Evolutionary conservation across 1,284 basidiomycete genomes (phyloP).

Genomic region (Xanthoconium separans): DNA sequence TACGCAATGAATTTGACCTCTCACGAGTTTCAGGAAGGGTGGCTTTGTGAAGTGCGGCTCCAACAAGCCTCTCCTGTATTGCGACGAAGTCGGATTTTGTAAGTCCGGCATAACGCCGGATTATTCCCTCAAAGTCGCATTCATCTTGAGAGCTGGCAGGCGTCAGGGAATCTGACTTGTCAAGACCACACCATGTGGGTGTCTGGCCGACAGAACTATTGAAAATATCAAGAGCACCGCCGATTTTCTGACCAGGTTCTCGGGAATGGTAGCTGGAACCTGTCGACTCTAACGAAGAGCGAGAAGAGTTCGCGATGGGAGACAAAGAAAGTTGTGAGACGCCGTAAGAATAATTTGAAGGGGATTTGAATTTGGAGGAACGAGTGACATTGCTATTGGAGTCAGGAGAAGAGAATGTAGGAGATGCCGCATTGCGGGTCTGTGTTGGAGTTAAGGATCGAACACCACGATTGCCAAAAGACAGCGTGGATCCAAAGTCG

Average conservation of each 20-base stretch:
- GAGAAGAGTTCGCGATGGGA: slow-evolving; percentile 68
- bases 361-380: slow-evolving; percentile 47
- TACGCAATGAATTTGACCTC: slow-evolving; percentile 58
- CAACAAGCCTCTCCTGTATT: slow-evolving; percentile 72
- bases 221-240: slow-evolving; percentile 53
- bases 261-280: slow-evolving; percentile 83
- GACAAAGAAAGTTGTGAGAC: slow-evolving; percentile 60
- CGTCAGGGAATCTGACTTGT: slow-evolving; percentile 46
- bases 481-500: slow-evolving; percentile 50
- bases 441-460: slow-evolving; percentile 69
- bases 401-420: slow-evolving; percentile 40
- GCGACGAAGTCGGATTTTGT: slow-evolving; percentile 64
- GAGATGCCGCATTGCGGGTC: slow-evolving; percentile 52
- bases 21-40: slow-evolving; percentile 54
- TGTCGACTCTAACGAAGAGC: slow-evolving; percentile 71
- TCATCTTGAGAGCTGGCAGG: slow-evolving; percentile 51
- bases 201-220: slow-evolving; percentile 43
- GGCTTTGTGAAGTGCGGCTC: slow-evolving; percentile 55
- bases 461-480: slow-evolving; percentile 40
- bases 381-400: slow-evolving; percentile 38
- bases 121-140: slow-evolving; percentile 63
- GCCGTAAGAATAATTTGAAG: slow-evolving; percentile 51
- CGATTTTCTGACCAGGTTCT: slow-evolving; percentile 58
- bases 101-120: slow-evolving; percentile 62
- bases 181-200: slow-evolving; percentile 63